These are phyloP conservation scores for Barnettozyma botsteinii DNA, from an alignment of 805 yeast species.

Conservation along the genomic window DNA sequence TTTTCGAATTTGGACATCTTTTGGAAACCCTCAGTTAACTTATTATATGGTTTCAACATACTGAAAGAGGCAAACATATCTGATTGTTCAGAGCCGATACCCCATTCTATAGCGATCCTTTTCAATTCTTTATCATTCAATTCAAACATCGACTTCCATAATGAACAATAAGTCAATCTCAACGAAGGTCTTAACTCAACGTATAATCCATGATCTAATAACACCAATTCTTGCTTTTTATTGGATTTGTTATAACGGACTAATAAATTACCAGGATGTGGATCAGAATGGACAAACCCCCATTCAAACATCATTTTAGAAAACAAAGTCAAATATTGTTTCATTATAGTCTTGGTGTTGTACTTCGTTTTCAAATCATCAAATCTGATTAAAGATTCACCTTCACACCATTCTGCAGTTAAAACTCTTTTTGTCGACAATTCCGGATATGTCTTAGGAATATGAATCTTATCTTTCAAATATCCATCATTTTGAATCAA, in stretches of 20 bases:
- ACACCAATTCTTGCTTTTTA: constrained; percentile 48
- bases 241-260: constrained; percentile 34
- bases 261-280: constrained; percentile 76
- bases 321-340: constrained; percentile 42
- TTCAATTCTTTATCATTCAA: constrained; percentile 43
- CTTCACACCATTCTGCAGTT: constrained; percentile 74
- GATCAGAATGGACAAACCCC: constrained; percentile 65
- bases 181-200: constrained; percentile 47
- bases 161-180: constrained; percentile 47
- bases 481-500: constrained; percentile 38
- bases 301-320: constrained; percentile 54
- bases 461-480: constrained; percentile 38
- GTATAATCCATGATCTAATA: constrained; percentile 73
- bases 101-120: constrained; percentile 55
- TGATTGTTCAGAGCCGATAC: constrained; percentile 49
- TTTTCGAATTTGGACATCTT: constrained; percentile 34
- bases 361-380: constrained; percentile 35
- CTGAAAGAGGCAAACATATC: constrained; percentile 57
- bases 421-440: constrained; percentile 46
- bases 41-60: constrained; percentile 41
- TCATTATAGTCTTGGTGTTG: constrained; percentile 37
- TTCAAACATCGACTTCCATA: constrained; percentile 61
- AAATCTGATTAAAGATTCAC: constrained; percentile 48
- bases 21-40: constrained; percentile 24
- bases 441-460: constrained; percentile 48